These are phyloP conservation scores for Pythium vanterpoolii DNA, from an alignment of 352 stramenopile genomes.

Conservation along the genomic window DNA sequence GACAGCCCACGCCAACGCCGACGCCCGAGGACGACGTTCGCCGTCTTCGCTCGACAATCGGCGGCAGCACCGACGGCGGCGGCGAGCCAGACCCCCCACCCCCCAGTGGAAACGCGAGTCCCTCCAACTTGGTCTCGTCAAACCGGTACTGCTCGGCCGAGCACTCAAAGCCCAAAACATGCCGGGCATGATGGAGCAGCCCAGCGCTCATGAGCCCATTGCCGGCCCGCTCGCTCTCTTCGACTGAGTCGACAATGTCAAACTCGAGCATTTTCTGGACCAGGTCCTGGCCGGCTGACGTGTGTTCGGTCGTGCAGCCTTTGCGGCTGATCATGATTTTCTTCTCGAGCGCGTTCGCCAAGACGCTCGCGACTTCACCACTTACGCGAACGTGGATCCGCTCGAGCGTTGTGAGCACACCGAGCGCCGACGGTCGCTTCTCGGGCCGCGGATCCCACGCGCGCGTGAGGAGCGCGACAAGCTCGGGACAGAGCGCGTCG, in stretches of 20 bases:
- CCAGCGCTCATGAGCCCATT: slow-evolving; percentile 65
- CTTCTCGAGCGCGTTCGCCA: slow-evolving; percentile 36
- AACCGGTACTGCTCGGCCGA: slow-evolving; percentile 50
- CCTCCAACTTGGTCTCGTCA: slow-evolving; percentile 32
- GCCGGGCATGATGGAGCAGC: slow-evolving; percentile 55
- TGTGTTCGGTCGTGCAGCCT: slow-evolving; percentile 29
- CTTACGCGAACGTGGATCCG: slow-evolving; percentile 44
- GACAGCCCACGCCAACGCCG: not conserved
- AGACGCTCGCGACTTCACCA: slow-evolving; percentile 31
- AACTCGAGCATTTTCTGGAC: slow-evolving; percentile 62
- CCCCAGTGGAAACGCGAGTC: slow-evolving; percentile 1
- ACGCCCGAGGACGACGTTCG: slow-evolving; percentile 1
- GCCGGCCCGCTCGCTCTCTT: slow-evolving; percentile 49
- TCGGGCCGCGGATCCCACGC: slow-evolving; percentile 52
- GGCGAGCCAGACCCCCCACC: too few species aligned
- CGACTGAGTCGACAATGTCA: slow-evolving; percentile 41
- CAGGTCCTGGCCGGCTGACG: slow-evolving; percentile 38
- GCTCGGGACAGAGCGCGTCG: slow-evolving; percentile 28
- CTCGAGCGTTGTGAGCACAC: slow-evolving; percentile 46
- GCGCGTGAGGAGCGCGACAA: slow-evolving; percentile 48
- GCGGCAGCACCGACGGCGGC: not conserved
- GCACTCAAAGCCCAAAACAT: slow-evolving; percentile 47
- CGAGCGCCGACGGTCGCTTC: slow-evolving; percentile 43
- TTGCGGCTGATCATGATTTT: slow-evolving; percentile 28
- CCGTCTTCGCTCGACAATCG: slow-evolving; percentile 11